Evolutionary conservation across 192 early-diverging fungal species (phyloP).

Genomic region (Coemansia sp.): DNA sequence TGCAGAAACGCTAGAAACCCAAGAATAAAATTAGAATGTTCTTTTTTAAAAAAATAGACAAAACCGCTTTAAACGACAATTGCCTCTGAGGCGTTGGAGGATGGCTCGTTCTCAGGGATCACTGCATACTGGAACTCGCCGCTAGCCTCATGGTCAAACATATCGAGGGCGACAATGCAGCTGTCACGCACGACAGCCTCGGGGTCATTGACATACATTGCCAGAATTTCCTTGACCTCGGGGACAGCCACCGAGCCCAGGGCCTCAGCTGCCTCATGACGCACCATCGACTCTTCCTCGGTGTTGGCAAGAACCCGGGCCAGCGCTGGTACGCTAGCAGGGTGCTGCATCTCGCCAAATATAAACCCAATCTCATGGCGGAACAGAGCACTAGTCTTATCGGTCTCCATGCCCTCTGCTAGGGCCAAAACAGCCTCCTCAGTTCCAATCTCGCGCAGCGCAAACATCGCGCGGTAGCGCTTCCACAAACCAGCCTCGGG

Average conservation of each 20-base stretch:
- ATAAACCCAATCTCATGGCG: constrained; percentile 94
- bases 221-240: constrained; percentile 74
- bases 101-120: constrained; percentile 31
- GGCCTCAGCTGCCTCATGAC: constrained; percentile 97
- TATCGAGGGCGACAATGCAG: constrained; percentile 92
- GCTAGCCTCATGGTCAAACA: constrained; percentile 88
- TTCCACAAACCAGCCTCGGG: constrained; percentile 75
- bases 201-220: constrained; percentile 68
- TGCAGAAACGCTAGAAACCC: background rate
- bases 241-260: constrained; percentile 91
- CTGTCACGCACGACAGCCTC: constrained; percentile 87
- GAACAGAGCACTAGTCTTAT: constrained; percentile 74
- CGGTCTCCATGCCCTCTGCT: constrained; percentile 78
- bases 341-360: constrained; percentile 97
- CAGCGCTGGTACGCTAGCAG: constrained; percentile 82
- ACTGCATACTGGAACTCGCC: constrained; percentile 85
- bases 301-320: constrained; percentile 71
- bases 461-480: constrained; percentile 94
- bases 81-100: constrained; percentile 4
- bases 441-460: constrained; percentile 80
- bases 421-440: constrained; percentile 80
- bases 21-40: constrained; percentile 6
- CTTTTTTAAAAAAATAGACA: background rate
- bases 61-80: background rate
- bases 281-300: constrained; percentile 85